These are phyloP conservation scores for Entomortierella beljakovae DNA, from an alignment of 192 early-diverging fungal species.

Conservation along the genomic window DNA sequence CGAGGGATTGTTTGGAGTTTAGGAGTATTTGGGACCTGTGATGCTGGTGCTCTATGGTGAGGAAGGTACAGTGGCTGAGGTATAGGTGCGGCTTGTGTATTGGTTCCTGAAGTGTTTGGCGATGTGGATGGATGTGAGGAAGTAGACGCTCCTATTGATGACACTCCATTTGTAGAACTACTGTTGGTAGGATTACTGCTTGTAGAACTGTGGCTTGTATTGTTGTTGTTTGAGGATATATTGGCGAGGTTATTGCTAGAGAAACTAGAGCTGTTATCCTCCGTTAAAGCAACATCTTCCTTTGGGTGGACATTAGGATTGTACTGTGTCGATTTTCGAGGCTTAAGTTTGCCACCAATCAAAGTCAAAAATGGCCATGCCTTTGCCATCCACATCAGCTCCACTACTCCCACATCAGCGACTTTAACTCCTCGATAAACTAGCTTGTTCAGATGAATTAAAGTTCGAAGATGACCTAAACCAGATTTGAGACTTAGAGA, in stretches of 20 bases:
- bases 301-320: slow-evolving; percentile 10
- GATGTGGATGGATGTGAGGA: background rate
- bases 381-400: slow-evolving; percentile 38
- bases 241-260: background rate
- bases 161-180: background rate
- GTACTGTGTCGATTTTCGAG: slow-evolving; percentile 4
- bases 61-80: background rate
- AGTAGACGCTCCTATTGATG: background rate
- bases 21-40: background rate
- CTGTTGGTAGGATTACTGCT: background rate
- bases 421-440: slow-evolving; percentile 11
- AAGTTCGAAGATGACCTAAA: slow-evolving; percentile 14
- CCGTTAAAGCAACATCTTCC: background rate
- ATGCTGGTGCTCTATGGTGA: background rate
- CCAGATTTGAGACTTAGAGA: slow-evolving; percentile 14
- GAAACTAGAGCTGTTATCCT: background rate
- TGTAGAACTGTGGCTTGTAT: too few relatives aligned
- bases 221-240: background rate
- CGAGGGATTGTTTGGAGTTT: background rate
- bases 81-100: background rate
- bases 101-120: background rate
- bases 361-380: slow-evolving; percentile 29
- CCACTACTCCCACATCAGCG: slow-evolving; percentile 27
- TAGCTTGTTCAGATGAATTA: slow-evolving; percentile 16
- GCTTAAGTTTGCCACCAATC: slow-evolving; percentile 30